Evolutionary conservation across 176 grass and related monocot genomes (phyloP).

Genomic region (Oryza coarctata): DNA sequence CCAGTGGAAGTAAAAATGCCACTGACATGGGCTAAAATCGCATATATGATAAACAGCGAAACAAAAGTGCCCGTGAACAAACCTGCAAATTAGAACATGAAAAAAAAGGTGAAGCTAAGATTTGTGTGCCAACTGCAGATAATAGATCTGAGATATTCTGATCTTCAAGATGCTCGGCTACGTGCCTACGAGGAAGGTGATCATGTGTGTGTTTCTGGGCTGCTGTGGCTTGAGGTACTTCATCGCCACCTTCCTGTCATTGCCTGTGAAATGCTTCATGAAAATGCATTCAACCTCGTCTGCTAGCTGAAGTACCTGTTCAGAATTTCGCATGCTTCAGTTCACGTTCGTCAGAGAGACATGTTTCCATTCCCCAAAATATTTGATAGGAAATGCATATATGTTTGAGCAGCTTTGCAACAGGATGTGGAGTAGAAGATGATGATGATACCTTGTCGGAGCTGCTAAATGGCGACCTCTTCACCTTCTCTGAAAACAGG

Average conservation of each 20-base stretch:
- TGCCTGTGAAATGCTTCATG: slow-evolving; percentile 62
- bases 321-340: neutral
- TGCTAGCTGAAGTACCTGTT: slow-evolving; percentile 73
- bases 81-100: slow-evolving; percentile 42
- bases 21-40: slow-evolving; percentile 67
- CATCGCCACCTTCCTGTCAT: slow-evolving; percentile 76
- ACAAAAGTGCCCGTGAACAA: slow-evolving; percentile 89
- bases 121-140: neutral
- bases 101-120: neutral
- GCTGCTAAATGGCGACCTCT: slow-evolving; percentile 70
- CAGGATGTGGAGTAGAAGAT: neutral
- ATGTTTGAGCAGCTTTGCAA: neutral
- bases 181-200: slow-evolving; percentile 87
- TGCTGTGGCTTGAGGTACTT: slow-evolving; percentile 83
- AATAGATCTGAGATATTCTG: neutral
- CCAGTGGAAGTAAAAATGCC: slow-evolving; percentile 75
- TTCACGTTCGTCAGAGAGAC: neutral
- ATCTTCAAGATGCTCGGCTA: neutral
- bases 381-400: neutral
- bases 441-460: slow-evolving; percentile 89
- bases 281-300: slow-evolving; percentile 93
- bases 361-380: neutral
- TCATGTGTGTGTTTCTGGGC: slow-evolving; percentile 67
- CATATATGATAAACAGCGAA: slow-evolving; percentile 77
- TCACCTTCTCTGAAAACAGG: slow-evolving; percentile 70